Base-by-base conservation (phyloP, 257 asterid genomes). In the Nicotiana noctiflora region DNA sequence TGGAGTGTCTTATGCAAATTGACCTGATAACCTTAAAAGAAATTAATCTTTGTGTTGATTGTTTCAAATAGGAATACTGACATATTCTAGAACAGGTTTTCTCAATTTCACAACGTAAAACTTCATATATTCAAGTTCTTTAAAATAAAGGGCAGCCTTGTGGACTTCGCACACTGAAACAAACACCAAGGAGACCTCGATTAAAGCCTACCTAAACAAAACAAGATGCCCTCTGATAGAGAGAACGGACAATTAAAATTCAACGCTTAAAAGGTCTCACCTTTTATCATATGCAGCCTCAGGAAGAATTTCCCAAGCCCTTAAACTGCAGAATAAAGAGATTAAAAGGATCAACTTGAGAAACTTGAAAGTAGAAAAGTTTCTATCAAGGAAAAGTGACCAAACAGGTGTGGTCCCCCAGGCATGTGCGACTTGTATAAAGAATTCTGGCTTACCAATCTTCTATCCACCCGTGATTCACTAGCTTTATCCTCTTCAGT, bases 401-500 rank as follows among this genome's bases (percentile, higher is more conserved):
- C 77, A 44, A 62, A 61, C 17, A 4, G 74, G 81, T 44, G 8
- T 19, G 12, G 77, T 9, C 15, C 14, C 27, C 37, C 13, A 17
- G 56, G 8, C 51, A n/a, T 40, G 55, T 62, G 21, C 49, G 46
- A 44, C 12, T 79, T 61, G 31, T 27, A 79, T 6, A 46, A 51
- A 63, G 49, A 25, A 29, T 61, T 31, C 76, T 63, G 52, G 72
- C 88, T 40, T 87, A 96, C 99, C 98, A 89, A 77, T 96, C 97
- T 83, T 91, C 93, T 91, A 96, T 81, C 99, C 99, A 96, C 12
- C n/a, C 81, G 84, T 96, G 97, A 85, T 96, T 96, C 60, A 96
- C 91, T 74, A 96, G 92, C 84, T 94, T 91, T 85, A 96, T 94
- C 80, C 32, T 90, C 83, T 81, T 85, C 82, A 90, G 10, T 80